phyloP scores from a whole-genome alignment of 768 basidiomycete species.

The Leucocoprinus leucothites region DNA sequence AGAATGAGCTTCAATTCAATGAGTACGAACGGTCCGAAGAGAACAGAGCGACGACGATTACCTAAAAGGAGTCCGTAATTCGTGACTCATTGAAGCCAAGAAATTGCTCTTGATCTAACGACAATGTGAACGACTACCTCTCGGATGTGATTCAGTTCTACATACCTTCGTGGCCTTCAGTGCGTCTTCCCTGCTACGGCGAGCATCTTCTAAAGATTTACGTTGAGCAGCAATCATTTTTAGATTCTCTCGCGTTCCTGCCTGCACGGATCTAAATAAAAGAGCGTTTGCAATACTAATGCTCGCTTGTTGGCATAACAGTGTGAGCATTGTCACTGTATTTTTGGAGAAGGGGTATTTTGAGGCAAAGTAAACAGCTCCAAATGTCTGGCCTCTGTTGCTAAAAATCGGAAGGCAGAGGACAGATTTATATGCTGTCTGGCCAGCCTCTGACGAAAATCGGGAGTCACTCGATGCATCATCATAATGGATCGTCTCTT shows the following conservation, averaged over 20 bases:
- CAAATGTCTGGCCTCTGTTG: conserved; percentile 74
- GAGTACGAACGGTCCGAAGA: background rate
- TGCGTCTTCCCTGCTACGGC: conserved; percentile 69
- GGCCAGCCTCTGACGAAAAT: conserved; percentile 65
- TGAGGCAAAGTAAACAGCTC: conserved; percentile 64
- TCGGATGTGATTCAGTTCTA: background rate
- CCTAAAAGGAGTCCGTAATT: conserved; percentile 77
- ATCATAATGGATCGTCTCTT: conserved; percentile 56
- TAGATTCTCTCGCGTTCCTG: conserved; percentile 69
- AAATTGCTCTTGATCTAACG: conserved; percentile 71
- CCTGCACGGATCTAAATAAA: conserved; percentile 72
- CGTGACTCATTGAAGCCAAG: conserved; percentile 75
- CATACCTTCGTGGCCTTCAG: conserved; percentile 68
- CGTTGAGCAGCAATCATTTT: conserved; percentile 75
- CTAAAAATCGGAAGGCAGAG: conserved; percentile 72
- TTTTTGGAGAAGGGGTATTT: conserved; percentile 62
- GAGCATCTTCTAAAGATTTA: conserved; percentile 66
- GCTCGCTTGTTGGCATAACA: conserved; percentile 71
- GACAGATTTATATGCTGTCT: conserved; percentile 57
- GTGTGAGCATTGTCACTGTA: conserved; percentile 56
- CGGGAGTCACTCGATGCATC: conserved; percentile 64
- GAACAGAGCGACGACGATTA: conserved; percentile 17
- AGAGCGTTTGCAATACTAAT: conserved; percentile 74
- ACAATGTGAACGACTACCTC: background rate
- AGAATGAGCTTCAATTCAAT: conserved; percentile 53